Percentiles rank a stretch among this genome's conserved stretches.
Evolutionary conservation across 208 protist genomes (phyloP).

Genomic region (Crithidia acanthocephali): DNA sequence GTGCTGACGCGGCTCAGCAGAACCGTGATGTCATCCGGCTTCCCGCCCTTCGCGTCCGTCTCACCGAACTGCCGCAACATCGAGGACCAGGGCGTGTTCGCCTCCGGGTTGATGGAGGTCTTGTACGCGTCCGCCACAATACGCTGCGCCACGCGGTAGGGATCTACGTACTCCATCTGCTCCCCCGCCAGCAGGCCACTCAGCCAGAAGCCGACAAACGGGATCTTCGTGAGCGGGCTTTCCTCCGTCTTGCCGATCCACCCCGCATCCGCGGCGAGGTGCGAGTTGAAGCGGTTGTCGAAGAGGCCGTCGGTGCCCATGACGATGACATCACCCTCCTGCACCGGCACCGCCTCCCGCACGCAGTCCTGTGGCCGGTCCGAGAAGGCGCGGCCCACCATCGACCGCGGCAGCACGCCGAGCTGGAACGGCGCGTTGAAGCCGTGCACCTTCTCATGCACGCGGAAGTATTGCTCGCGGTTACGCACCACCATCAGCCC

Average conservation of each 20-base stretch:
- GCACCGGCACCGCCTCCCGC: slow-evolving; percentile 74
- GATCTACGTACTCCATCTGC: slow-evolving; percentile 80
- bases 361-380: slow-evolving; percentile 72
- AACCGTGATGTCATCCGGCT: slow-evolving; percentile 92
- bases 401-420: slow-evolving; percentile 68
- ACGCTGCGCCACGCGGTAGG: slow-evolving; percentile 89
- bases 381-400: slow-evolving; percentile 75
- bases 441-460: slow-evolving; percentile 89
- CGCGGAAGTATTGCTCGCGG: slow-evolving; percentile 73
- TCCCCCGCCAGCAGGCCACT: slow-evolving; percentile 72
- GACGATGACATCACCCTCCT: slow-evolving; percentile 93
- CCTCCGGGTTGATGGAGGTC: slow-evolving; percentile 63
- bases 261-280: slow-evolving; percentile 79
- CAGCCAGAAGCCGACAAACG: slow-evolving; percentile 78
- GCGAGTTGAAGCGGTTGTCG: slow-evolving; percentile 92
- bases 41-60: slow-evolving; percentile 80
- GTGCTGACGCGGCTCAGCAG: slow-evolving; percentile 86
- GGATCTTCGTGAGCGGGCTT: slow-evolving; percentile 69
- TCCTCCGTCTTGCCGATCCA: slow-evolving; percentile 80
- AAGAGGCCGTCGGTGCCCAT: slow-evolving; percentile 94
- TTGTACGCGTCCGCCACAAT: slow-evolving; percentile 86
- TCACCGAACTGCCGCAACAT: slow-evolving; percentile 85
- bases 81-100: slow-evolving; percentile 82
- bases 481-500: slow-evolving; percentile 88
- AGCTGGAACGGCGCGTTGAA: slow-evolving; percentile 95